Conservation (phyloP, 1,284 basidiomycete genomes). For the Xerocomus nothofagi region DNA sequence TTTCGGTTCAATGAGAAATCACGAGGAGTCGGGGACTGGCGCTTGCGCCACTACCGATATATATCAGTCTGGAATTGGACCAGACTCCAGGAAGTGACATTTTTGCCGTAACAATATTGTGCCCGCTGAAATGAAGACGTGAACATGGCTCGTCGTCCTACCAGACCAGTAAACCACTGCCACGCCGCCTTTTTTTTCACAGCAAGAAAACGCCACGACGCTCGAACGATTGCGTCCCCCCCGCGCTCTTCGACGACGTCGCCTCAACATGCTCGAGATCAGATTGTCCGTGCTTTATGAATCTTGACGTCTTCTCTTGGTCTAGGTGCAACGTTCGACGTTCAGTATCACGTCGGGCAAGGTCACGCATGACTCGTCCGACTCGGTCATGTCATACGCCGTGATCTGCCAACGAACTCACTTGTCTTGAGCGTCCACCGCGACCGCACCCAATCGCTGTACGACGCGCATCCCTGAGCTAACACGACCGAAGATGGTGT, state of each 20-base stretch:
- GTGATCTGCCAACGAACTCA: conserved; percentile 36
- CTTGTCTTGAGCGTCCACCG: conserved; percentile 77
- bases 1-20: too few species aligned
- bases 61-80: too few species aligned
- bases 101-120: not conserved
- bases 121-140: not conserved
- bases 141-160: not conserved
- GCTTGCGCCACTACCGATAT: too few species aligned
- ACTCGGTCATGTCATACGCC: not conserved
- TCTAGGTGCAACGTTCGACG: conserved; percentile 38
- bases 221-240: not conserved
- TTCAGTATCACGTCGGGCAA: not conserved
- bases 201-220: not conserved
- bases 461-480: conserved; percentile 85
- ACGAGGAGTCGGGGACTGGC: too few species aligned
- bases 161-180: not conserved
- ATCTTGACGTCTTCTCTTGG: conserved; percentile 82
- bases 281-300: conserved; percentile 58
- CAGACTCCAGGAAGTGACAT: not conserved
- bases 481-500: conserved; percentile 92
- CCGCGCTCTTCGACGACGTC: not conserved
- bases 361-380: not conserved
- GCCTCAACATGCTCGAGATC: not conserved
- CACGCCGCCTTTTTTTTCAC: not conserved
- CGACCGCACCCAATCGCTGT: conserved; percentile 79